Base-by-base conservation (phyloP, 2,329 filamentous ascomycete species). In the Colletotrichum somersetense region DNA sequence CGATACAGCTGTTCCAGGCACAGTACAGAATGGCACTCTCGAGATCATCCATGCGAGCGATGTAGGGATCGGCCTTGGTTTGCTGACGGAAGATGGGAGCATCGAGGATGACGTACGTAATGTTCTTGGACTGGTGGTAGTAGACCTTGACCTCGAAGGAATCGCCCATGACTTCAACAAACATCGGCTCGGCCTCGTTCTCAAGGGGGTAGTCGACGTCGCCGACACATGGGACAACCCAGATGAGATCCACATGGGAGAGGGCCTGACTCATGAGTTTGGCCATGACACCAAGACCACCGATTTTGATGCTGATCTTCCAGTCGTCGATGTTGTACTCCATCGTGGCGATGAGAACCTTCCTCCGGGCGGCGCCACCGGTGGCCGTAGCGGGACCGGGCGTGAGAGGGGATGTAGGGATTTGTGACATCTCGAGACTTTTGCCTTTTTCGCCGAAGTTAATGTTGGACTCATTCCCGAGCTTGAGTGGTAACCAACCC, bases 321-420 rank as follows among this genome's bases (percentile, higher is more conserved):
- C 91, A 92, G 77, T 92, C 91, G 67, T 91, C 89, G 72, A 92
- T 92, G 73, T 92, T 89, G 79, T 92, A 92, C 79, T 92, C 91
- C 89, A 92, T 91, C 8, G 91, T 92, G 16, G 89, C 91, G 65
- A 92, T 91, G 30, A 92, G 84, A 2, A 91, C 87, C 42, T 86
- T 91, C n/a, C 88, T 83, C 56, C 83, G 77, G 26, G 83, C 79
- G 20, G 67, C 69, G 55, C 73, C 75, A 44, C 68, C 73, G 20
- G 74, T 68, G 2, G 71, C 73, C 16, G 78, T 58, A 1, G 55
- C 75, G 44, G 56, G 73, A 42, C 59, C 52, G 16, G 70, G 70
- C 40, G 71, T 66, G 42, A 61, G 26, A 38, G 67, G 62, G n/a
- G 71, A 71, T 26, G 55, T 66, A 64, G 69, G 66, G 33, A 69